Evolutionary conservation across 352 stramenopile genomes (phyloP).

Genomic region (Phytophthora parvispora): DNA sequence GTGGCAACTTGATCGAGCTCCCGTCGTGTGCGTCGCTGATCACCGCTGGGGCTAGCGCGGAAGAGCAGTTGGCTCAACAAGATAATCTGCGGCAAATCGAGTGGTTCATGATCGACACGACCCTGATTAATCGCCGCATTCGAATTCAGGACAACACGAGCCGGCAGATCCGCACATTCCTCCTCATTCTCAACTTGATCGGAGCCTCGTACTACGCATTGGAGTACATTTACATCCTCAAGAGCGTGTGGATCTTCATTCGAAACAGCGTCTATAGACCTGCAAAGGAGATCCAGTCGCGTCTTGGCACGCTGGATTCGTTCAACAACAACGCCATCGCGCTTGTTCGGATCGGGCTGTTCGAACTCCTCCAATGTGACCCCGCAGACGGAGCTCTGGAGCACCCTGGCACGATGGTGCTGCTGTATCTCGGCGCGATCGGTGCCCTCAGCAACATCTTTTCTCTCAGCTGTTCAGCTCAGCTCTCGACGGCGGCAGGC

Average conservation of each 20-base stretch:
- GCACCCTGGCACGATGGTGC: conserved; percentile 38
- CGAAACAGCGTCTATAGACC: conserved; percentile 32
- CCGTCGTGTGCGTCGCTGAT: conserved; percentile 28
- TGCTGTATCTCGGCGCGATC: conserved; percentile 50
- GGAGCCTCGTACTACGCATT: conserved; percentile 40
- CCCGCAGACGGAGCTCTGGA: conserved; percentile 40
- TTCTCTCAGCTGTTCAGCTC: conserved; percentile 40
- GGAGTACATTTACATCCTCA: conserved; percentile 45
- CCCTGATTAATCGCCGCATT: conserved; percentile 25
- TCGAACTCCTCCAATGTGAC: conserved; percentile 33
- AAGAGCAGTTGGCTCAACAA: conserved; percentile 12
- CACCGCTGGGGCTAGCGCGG: background rate
- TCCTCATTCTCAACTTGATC: conserved; percentile 49
- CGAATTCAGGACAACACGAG: conserved; percentile 56
- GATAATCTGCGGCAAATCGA: conserved; percentile 41
- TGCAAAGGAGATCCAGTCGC: conserved; percentile 5
- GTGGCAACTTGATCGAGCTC: conserved; percentile 22
- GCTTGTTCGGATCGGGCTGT: conserved; percentile 9
- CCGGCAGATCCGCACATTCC: conserved; percentile 44
- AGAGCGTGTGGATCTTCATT: conserved; percentile 34
- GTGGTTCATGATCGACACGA: conserved; percentile 45
- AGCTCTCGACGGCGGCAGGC: conserved; percentile 32
- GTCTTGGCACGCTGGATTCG: conserved; percentile 1
- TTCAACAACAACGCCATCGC: conserved; percentile 6
- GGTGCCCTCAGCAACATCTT: conserved; percentile 58